Conservation (phyloP, 2,329 filamentous ascomycete species). For the Penicillium palitans region DNA sequence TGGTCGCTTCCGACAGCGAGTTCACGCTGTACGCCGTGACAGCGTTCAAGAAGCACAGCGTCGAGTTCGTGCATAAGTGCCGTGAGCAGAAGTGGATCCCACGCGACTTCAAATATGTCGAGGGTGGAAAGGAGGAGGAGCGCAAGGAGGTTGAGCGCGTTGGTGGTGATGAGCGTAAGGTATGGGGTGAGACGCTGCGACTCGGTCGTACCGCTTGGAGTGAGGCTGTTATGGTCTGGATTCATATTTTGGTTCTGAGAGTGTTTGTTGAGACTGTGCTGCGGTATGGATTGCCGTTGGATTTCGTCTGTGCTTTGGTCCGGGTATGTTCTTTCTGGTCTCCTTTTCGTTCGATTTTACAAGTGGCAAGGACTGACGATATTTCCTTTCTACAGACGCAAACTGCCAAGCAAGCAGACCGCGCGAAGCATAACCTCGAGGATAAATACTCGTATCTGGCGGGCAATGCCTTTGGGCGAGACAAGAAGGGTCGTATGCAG, state of each 20-base stretch:
- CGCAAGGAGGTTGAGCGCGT: slow-evolving; percentile 80
- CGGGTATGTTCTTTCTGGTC: slow-evolving; percentile 60
- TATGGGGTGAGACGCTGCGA: slow-evolving; percentile 88
- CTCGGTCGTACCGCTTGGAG: slow-evolving; percentile 91
- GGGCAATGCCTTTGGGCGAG: slow-evolving; percentile 87
- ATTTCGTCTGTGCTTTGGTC: slow-evolving; percentile 81
- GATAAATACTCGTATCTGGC: slow-evolving; percentile 85
- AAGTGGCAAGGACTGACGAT: slow-evolving; percentile 1
- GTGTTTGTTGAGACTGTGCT: slow-evolving; percentile 99
- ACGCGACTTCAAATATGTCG: slow-evolving; percentile 87
- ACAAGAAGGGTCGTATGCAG: slow-evolving; percentile 88
- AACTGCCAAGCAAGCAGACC: slow-evolving; percentile 71
- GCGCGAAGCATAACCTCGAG: slow-evolving; percentile 77
- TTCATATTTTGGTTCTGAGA: slow-evolving; percentile 84
- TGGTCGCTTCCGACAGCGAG: slow-evolving; percentile 84
- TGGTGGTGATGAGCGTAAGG: slow-evolving; percentile 80
- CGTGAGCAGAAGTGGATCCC: slow-evolving; percentile 94
- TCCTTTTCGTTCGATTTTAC: background rate
- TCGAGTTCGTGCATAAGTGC: slow-evolving; percentile 88
- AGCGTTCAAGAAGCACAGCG: slow-evolving; percentile 85
- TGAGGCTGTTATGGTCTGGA: slow-evolving; percentile 93
- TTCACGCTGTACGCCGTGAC: slow-evolving; percentile 86
- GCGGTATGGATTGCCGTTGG: slow-evolving; percentile 86
- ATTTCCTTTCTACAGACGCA: slow-evolving; percentile 61
- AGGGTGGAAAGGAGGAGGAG: slow-evolving; percentile 87